Base-by-base conservation (phyloP, 805 yeast genomes). In the Schizosaccharomyces pombe region DNA sequence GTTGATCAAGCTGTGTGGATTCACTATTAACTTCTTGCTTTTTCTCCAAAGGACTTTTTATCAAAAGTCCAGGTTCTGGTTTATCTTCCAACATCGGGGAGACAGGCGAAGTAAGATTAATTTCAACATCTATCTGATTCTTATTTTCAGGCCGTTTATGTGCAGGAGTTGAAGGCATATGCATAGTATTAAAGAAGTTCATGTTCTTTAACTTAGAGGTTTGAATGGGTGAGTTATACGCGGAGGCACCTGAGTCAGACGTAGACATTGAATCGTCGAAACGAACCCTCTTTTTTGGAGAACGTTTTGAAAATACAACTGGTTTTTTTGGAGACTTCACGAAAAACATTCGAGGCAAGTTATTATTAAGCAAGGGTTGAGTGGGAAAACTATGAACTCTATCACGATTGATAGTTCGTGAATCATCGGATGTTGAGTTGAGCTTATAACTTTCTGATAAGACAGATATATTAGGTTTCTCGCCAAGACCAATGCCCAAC, bases 241-340 rank as follows among this genome's bases (percentile, higher is more conserved):
- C 43, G 3, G 43, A 37, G 22, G 22, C 43, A 24, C 43, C 22
- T 37, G 43, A 37, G 9, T 37, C 43, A 12, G 43, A 37, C n/a
- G 43, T 37, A n/a, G 43, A 37, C 43, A 22, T 43, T 8, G 49
- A 22, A 43, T 43, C 49, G 14, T 43, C 49, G 26, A 43, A 43
- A n/a, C 49, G 49, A 5, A 43, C 49, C 6, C 49, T 28, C 26
- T 43, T 43, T n/a, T 37, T 43, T 28, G 28, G 49, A 5, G 49
- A 43, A 22, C 49, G 19, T 43, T 5, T 43, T 2, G 49, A 29
- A n/a, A 43, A 6, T 14, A 22, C 30, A 43, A 43, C 30, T 5
- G 49, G 49, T n/a, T 43, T 43, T 11, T 43, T 43, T 5, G 49
- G 49, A 22, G 49, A 43, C 30, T 24, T 43, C 19, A 43, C 49